Conservation (phyloP, 306 rosid genomes). For the Dicorynia guianensis region DNA sequence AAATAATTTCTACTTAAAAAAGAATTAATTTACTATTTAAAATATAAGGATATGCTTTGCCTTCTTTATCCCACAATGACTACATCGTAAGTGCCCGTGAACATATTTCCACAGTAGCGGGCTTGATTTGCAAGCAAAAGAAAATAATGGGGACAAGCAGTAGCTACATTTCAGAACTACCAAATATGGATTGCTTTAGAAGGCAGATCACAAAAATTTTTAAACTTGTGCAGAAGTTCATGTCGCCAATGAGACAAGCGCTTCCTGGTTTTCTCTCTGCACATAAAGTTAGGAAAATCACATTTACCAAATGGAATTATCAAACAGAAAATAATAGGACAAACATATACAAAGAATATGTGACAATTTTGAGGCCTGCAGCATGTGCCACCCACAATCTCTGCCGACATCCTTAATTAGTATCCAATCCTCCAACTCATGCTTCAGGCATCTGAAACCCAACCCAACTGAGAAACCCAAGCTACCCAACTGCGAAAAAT, state of each 20-base stretch:
- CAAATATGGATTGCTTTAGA: slow-evolving; percentile 18
- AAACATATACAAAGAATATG: slow-evolving; percentile 65
- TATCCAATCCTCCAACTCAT: slow-evolving; percentile 45
- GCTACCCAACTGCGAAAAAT: slow-evolving; percentile 36
- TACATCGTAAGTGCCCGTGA: not conserved
- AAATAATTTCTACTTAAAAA: too few species aligned
- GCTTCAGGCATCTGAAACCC: slow-evolving; percentile 43
- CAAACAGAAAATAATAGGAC: slow-evolving; percentile 52
- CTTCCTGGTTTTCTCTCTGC: slow-evolving; percentile 36
- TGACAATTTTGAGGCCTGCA: slow-evolving; percentile 46
- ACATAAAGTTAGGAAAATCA: slow-evolving; percentile 41
- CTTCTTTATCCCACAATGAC: too few species aligned
- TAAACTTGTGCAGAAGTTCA: slow-evolving; percentile 10
- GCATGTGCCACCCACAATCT: slow-evolving; percentile 39
- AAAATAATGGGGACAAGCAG: not conserved
- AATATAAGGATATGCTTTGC: too few species aligned
- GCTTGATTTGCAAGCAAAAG: not conserved
- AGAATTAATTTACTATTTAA: too few species aligned
- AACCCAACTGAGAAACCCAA: slow-evolving; percentile 41
- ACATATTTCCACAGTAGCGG: not conserved
- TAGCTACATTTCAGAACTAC: slow-evolving; percentile 16
- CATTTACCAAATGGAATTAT: slow-evolving; percentile 52
- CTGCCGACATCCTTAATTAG: slow-evolving; percentile 29
- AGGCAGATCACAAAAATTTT: not conserved
- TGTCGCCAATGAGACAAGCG: slow-evolving; percentile 30